Evolutionary conservation across 1,284 basidiomycete genomes (phyloP).

Genomic region (Tilletiaria anomala): DNA sequence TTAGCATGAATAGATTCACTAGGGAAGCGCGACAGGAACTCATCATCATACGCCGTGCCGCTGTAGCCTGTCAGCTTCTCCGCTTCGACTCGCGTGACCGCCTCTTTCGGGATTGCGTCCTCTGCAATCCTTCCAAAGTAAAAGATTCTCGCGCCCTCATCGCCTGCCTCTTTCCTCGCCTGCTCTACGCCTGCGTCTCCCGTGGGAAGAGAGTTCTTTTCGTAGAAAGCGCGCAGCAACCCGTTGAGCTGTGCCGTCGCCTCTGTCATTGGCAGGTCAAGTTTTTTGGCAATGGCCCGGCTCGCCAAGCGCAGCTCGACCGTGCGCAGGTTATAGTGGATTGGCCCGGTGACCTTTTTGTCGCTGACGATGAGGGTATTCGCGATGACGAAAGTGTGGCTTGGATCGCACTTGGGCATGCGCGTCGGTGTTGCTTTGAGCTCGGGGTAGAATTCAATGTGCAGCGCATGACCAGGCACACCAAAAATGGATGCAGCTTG

Average conservation of each 20-base stretch:
- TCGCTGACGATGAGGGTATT: conserved; percentile 34
- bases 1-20: conserved; percentile 8
- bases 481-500: conserved; percentile 34
- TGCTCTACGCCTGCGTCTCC: conserved; percentile 8
- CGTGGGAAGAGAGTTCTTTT: conserved; percentile 13
- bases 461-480: conserved; percentile 24
- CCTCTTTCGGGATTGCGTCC: conserved; percentile 6
- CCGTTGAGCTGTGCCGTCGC: conserved; percentile 6
- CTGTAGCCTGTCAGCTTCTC: conserved; percentile 19
- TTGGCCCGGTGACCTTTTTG: conserved; percentile 35
- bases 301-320: conserved; percentile 32
- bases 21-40: conserved; percentile 28
- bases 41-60: conserved; percentile 19
- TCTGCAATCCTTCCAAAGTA: conserved; percentile 2
- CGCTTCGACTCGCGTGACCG: conserved; percentile 12
- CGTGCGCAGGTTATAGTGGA: conserved; percentile 37
- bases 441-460: conserved; percentile 29
- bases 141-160: conserved; percentile 23
- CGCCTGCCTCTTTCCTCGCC: conserved; percentile 12
- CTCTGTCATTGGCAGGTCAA: conserved; percentile 7
- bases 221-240: conserved; percentile 24
- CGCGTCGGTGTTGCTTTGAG: conserved; percentile 13
- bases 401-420: conserved; percentile 11
- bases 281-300: conserved; percentile 9
- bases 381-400: conserved; percentile 23